These are phyloP conservation scores for Cystoderma amianthinum DNA, from an alignment of 768 basidiomycete species.

Conservation along the genomic window DNA sequence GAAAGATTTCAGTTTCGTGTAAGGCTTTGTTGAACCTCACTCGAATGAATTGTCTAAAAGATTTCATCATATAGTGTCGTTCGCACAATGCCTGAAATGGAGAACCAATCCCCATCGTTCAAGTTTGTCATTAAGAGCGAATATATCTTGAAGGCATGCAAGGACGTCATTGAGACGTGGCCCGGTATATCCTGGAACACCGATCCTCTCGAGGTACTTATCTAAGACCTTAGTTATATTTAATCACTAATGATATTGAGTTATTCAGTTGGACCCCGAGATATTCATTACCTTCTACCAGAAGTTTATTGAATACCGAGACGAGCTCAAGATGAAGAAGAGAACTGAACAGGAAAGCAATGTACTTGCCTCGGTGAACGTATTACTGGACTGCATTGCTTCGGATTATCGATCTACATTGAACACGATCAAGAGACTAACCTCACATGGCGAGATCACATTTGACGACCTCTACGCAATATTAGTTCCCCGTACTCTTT, in stretches of 20 bases:
- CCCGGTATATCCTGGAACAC: conserved; percentile 58
- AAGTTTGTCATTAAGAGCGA: conserved; percentile 52
- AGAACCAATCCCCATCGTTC: conserved; percentile 35
- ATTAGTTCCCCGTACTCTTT: conserved; percentile 43
- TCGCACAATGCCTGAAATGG: conserved; percentile 36
- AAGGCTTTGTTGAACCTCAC: no score
- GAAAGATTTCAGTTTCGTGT: conserved; percentile 54
- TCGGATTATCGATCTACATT: conserved; percentile 44
- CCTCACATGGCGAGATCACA: conserved; percentile 48
- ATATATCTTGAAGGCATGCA: conserved; percentile 49
- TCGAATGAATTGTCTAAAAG: not conserved
- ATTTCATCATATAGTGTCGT: conserved; percentile 35
- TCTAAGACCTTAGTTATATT: not conserved
- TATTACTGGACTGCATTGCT: conserved; percentile 43
- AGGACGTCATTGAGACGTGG: conserved; percentile 50
- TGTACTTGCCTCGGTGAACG: conserved; percentile 35
- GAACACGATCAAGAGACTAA: conserved; percentile 37
- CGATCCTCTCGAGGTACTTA: conserved; percentile 47
- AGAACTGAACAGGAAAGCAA: conserved; percentile 32
- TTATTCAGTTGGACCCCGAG: conserved; percentile 44
- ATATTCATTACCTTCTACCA: conserved; percentile 48
- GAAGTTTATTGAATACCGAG: conserved; percentile 35
- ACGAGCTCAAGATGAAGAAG: conserved; percentile 28
- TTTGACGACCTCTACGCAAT: conserved; percentile 49
- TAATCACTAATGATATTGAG: not conserved